phyloP scores from a whole-genome alignment of 441 rosid species.

The Capsella rubella region DNA sequence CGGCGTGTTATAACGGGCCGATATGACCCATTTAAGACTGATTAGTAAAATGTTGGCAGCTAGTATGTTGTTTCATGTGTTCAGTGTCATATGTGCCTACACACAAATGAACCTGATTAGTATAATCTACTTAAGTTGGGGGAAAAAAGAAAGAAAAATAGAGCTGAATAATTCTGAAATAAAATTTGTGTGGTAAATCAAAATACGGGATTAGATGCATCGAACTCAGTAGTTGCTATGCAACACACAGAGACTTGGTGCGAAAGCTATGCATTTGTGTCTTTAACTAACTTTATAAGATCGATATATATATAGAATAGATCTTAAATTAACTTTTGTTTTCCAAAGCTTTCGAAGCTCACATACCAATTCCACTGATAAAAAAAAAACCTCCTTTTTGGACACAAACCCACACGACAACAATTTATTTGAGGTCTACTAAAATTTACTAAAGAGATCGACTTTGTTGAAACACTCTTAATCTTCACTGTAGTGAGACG shows the following conservation, averaged over 20 bases:
- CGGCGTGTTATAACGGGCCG: neutral
- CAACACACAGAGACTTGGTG: constrained; percentile 15
- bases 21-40: neutral
- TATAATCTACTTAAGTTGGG: too few species aligned
- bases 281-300: constrained; percentile 11
- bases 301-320: neutral
- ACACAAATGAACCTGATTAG: too few species aligned
- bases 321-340: constrained; percentile 2
- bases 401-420: constrained; percentile 24
- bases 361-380: constrained; percentile 18
- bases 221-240: constrained; percentile 16
- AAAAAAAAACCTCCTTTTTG: neutral
- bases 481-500: constrained; percentile 5
- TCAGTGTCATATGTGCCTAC: too few species aligned
- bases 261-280: constrained; percentile 39
- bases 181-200: neutral
- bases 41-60: neutral
- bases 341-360: constrained; percentile 21
- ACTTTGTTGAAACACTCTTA: neutral
- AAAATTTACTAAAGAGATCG: too few species aligned
- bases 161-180: neutral
- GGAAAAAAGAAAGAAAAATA: neutral
- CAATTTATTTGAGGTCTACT: too few species aligned
- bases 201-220: constrained; percentile 15
- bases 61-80: too few species aligned